Percentiles rank a stretch among this genome's conserved stretches.
These are phyloP conservation scores for Irpex lacteus DNA, from an alignment of 1,284 basidiomycete species.

Conservation along the genomic window DNA sequence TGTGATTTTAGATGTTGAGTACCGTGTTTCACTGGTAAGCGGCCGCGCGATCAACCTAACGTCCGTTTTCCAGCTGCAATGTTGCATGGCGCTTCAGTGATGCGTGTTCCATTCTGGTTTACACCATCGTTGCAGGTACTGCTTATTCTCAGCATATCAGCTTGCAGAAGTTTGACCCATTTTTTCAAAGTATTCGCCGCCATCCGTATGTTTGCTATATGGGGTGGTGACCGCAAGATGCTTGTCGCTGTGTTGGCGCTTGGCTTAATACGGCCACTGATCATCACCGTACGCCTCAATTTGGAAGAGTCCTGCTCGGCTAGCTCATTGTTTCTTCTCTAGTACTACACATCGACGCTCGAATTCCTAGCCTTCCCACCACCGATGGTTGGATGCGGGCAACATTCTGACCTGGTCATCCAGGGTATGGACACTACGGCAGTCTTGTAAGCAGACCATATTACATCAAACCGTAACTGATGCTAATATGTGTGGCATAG, in stretches of 20 bases:
- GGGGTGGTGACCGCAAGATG: constrained; percentile 15
- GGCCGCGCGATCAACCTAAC: no score
- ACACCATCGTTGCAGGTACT: background rate
- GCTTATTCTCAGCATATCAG: background rate
- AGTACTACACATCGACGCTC: constrained; percentile 1
- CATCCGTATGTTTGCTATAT: constrained; percentile 19
- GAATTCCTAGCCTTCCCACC: constrained; percentile 6
- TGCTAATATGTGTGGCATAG: background rate
- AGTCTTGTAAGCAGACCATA: background rate
- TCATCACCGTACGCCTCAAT: background rate
- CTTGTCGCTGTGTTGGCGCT: background rate
- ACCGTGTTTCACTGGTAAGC: background rate
- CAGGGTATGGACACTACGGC: background rate
- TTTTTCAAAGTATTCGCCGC: constrained; percentile 16
- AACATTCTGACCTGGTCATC: background rate
- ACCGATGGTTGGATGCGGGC: constrained; percentile 9
- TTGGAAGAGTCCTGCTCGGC: background rate
- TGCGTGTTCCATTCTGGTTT: background rate
- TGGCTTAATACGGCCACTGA: background rate
- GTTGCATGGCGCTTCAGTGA: no score
- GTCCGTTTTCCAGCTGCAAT: no score
- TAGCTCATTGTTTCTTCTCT: background rate
- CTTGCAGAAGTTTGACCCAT: background rate
- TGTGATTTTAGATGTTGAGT: background rate
- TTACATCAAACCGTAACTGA: background rate